Evolutionary conservation across 768 basidiomycete species (phyloP), one percentile per base, ranked within the genome.

Genomic region (Xerocomus brunneocitrinus): DNA sequence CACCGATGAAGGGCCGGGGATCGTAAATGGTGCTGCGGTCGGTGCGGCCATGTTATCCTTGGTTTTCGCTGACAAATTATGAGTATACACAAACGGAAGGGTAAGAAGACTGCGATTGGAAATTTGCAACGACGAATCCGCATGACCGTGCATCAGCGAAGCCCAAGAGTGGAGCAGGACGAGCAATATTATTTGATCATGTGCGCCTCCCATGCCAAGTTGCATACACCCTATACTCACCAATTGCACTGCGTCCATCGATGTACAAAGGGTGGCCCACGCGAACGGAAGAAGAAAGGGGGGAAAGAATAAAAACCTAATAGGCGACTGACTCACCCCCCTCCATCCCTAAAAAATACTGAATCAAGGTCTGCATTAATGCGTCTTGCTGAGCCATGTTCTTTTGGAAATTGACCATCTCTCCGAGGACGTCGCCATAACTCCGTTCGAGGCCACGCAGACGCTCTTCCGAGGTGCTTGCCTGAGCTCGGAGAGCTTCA

Each of bases 381-480:
- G 81, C 82, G 60, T 95, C 92, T 74, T 92, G 90, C 70, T 91
- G 85, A 31, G 86, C 87, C 81, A 85, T 81, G 59, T 81, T 82
- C 55, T 80, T 72, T 70, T 87, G 86, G 65, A 86, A 85, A 59
- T 78, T 76, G 62, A 85, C 83, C 76, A 89, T 81, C 69, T 88
- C 86, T 58, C 76, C 76, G 32, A 87, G 79, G 45, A 86, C 81
- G 52, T 79, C 81, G 65, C 84, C 80, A 67, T 87, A 87, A 62
- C 81, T 81, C 49, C 73, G 73, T 62, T 85, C 83, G 13, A 88
- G 72, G 46, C 76, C 79, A 25, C 76, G 76, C 56, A 86, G 73
- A 47, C 82, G 81, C 3, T 74, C 67, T 54, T 83, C 78, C 9
- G 83, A 71, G 2, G 67, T 54, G 0, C 59, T 59, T 3, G 57